Evolutionary conservation across 257 asterid genomes (phyloP).

Genomic region (Solanum pennellii): DNA sequence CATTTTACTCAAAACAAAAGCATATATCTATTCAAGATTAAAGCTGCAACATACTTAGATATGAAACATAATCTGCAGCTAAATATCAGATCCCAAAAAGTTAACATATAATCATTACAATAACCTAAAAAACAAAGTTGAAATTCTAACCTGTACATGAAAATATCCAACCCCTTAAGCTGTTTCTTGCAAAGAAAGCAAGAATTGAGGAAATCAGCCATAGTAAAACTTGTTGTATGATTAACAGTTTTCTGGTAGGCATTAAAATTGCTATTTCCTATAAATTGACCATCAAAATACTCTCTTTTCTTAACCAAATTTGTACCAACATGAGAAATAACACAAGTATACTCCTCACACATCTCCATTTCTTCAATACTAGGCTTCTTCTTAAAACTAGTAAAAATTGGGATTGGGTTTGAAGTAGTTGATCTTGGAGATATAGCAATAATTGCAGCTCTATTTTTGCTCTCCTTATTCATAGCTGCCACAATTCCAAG

Average conservation of each 20-base stretch:
- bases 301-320: conserved; percentile 46
- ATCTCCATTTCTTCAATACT: conserved; percentile 40
- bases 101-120: neutral
- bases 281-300: conserved; percentile 40
- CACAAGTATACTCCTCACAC: conserved; percentile 79
- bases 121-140: neutral
- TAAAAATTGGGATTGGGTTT: conserved; percentile 32
- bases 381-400: neutral
- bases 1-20: neutral
- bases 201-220: conserved; percentile 45
- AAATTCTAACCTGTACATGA: conserved; percentile 65
- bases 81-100: neutral
- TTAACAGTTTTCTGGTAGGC: neutral
- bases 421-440: conserved; percentile 44
- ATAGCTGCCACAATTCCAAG: conserved; percentile 72
- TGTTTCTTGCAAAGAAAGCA: conserved; percentile 70
- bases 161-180: conserved; percentile 87
- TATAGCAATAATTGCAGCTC: conserved; percentile 27
- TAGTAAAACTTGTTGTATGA: conserved; percentile 1
- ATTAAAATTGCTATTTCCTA: conserved; percentile 8
- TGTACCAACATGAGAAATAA: conserved; percentile 55
- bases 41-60: neutral
- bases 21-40: neutral
- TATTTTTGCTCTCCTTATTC: conserved; percentile 9
- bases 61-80: neutral